Conservation (phyloP, 352 stramenopile genomes). For the Globisporangium paroecandrum region DNA sequence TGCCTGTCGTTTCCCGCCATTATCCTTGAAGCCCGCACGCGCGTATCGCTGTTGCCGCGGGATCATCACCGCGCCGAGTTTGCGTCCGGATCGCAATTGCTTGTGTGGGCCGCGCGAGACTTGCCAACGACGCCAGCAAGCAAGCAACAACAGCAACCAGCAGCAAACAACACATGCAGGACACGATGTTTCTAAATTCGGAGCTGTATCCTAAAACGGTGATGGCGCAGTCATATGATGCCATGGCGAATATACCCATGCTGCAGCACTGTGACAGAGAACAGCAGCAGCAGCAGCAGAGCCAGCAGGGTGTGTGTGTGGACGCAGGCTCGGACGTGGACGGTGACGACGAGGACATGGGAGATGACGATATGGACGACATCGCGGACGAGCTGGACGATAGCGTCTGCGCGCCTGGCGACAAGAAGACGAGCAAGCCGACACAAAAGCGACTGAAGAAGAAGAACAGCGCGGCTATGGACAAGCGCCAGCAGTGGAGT, state of each 20-base stretch:
- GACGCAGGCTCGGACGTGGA: neutral
- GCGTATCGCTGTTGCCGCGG: neutral
- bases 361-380: constrained; percentile 8
- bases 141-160: neutral
- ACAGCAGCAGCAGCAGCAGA: neutral
- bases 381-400: constrained; percentile 12
- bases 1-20: neutral
- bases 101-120: neutral
- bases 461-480: constrained; percentile 2
- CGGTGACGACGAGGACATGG: neutral
- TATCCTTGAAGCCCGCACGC: neutral
- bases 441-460: neutral
- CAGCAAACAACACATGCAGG: neutral
- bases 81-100: neutral
- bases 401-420: neutral
- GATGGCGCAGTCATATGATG: neutral
- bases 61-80: neutral
- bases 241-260: neutral
- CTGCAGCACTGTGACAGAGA: neutral
- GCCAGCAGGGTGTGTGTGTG: neutral
- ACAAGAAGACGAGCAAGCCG: neutral
- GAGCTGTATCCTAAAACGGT: neutral
- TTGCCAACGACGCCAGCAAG: neutral
- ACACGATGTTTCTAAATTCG: neutral
- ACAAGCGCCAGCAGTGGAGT: constrained; percentile 64